Base-by-base conservation (phyloP, 2,329 filamentous ascomycete species). In the Ascochyta rabiei region DNA sequence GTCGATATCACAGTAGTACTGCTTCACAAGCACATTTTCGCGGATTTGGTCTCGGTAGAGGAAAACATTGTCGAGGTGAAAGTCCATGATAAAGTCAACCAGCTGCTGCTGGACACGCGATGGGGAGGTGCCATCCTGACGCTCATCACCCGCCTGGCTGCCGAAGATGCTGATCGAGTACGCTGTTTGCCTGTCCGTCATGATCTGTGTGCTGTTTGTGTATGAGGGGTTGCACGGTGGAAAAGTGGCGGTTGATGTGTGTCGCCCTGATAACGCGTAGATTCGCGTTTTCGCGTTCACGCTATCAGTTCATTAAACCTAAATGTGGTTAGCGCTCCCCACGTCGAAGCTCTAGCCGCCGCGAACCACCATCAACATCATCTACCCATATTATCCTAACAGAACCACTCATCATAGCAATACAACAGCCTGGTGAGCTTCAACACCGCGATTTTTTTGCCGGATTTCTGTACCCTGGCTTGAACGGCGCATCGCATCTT, bases 1-100 rank as follows among this genome's bases (percentile, higher is more conserved):
- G 74, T 99, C 93, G 72, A 99, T 86, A 75, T 99, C 93, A 80
- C 95, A 97, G 76, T 89, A 97, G 79, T 92, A 98, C 68, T 93
- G 92, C 74, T 96, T 95, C 37, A 96, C 82, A 1, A 98, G 84
- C 7, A 95, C 92, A 79, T 99, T 99, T 73, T 98, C 92, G 68
- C 91, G 87, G 55, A 99, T 85, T 77, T 98, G 95, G 70, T 98
- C 93, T 84, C 95, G 86, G 84, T 98, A 99, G 69, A 97, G 87
- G 77, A 96, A 98, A 70, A 88, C 85, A 76, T 96, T 96, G 77
- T 97, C 93, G 37, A 98, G 85, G 71, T 93, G 87, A 73, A 97
- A 99, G 65, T 93, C 90, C 53, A 98, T 86, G 62, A 99, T 88
- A 75, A 99, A 99, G 57, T 91, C 88, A 70, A 95, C 87, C 57